Base-by-base conservation (phyloP, 2,329 filamentous ascomycete species). In the Akanthomyces uredinophilus region DNA sequence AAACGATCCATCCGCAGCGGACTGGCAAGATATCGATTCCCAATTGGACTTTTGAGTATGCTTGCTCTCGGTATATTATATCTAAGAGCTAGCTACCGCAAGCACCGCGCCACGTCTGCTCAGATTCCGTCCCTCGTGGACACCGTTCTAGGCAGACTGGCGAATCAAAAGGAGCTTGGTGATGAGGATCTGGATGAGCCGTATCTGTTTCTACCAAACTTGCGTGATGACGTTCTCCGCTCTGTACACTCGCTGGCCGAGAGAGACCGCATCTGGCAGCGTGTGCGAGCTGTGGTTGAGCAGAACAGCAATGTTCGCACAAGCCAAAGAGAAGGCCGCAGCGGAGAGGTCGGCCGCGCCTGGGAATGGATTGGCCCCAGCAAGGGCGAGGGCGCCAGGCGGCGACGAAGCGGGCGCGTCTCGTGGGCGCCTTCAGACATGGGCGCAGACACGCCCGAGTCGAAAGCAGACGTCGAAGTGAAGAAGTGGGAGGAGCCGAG, bases 241-340 rank as follows among this genome's bases (percentile, higher is more conserved):
- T 85, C 89, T 32, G 87, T 96, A 64, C 91, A 97, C 73, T 88
- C 85, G 4, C 82, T 93, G 22, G 81, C 82, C 10, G 85, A 92
- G 68, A 83, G 95, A 43, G 89, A 95, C 71, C 84, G 86, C 61
- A 80, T 99, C 56, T 99, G 96, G 95, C 83, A 87, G 66, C 86
- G 86, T 55, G 95, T 99, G 22, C 84, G 87, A 67, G 85, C 81
- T 57, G 89, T 98, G 58, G 93, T 99, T 1, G 95, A 99, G 75
- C 87, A 88, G 74, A 99, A 99, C 73, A 90, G 91, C 64, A 99
- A 99, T 70, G 89, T 99, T 18, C 84, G 95, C 47, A 91, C 84
- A 0, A 80, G 83, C 76, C 75, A 93, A 83, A 77, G 92, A 79
- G 78, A 89, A 83, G 75, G 88, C 52, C 77, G 80, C 59, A 87